These are phyloP conservation scores for Trifolium subterraneum DNA, from an alignment of 306 rosid genomes.

Conservation along the genomic window DNA sequence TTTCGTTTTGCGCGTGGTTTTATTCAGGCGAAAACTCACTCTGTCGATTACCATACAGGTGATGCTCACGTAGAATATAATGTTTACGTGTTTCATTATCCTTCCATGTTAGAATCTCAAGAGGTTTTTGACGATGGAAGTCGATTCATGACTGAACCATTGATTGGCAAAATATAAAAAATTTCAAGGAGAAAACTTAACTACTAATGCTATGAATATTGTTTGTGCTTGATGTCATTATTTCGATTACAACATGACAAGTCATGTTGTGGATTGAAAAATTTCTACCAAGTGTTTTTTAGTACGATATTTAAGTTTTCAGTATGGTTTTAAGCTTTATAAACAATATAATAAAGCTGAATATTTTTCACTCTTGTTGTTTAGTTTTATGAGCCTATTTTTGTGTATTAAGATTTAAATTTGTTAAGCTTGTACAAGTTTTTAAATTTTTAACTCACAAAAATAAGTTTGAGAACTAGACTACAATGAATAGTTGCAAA, in stretches of 20 bases:
- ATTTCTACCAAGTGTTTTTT: background rate
- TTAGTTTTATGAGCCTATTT: background rate
- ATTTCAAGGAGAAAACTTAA: background rate
- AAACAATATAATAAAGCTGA: background rate
- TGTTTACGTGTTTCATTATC: conserved; percentile 64
- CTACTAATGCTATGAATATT: background rate
- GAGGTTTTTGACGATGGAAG: background rate
- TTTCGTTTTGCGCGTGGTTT: conserved; percentile 80
- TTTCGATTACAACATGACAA: background rate
- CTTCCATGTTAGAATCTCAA: background rate
- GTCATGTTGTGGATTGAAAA: background rate
- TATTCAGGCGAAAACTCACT: conserved; percentile 51
- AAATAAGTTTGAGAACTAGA: background rate
- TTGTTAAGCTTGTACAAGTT: background rate
- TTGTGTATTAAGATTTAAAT: background rate
- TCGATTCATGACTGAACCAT: background rate
- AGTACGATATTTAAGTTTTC: background rate
- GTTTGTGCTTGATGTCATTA: background rate
- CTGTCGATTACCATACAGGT: conserved; percentile 17
- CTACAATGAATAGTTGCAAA: background rate
- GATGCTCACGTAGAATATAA: conserved; percentile 70
- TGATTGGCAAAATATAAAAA: background rate
- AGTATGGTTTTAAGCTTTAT: no score
- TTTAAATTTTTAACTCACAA: background rate
- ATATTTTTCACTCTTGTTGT: background rate